Base-by-base conservation (phyloP, 2,329 filamentous ascomycete genomes). In the Shiraia sp. region DNA sequence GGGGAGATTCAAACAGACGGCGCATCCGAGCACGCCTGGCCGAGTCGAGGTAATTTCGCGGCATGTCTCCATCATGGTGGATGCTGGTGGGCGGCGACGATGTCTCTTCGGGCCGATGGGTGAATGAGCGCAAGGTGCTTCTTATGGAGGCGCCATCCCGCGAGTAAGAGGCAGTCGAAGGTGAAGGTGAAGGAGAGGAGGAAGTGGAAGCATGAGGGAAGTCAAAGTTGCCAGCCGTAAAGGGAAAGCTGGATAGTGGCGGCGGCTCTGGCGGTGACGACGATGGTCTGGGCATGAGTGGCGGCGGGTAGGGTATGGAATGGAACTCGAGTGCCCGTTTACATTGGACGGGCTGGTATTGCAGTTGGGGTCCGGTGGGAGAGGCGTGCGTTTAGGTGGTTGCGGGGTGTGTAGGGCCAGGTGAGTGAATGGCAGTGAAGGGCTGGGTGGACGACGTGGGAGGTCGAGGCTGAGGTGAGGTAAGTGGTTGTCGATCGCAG, bases 151-250 rank as follows among this genome's bases (percentile, higher is more conserved):
- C 31, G 3, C 42, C 27, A 12, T 17, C 29, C 8, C 34, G 31
- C 13, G 48, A 33, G 27, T 47, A 45, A 15, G 45, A 19, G n/a
- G 45, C 16, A 10, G 36, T 38, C 7, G 42, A 54, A 6, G 56
- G 47, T 5, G 65, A 62, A 6, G 59, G 44, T n/a, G 62, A 17
- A 10, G 36, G 40, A 6, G 42, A 54, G 6, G 56, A 46, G 4
- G 65, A 61, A 6, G 59, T 44, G 12, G 61, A 66, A 29, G 74
- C 73, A 31, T 72, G 70, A 15, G 75, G 74, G 38, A 69, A 69
- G 58, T 76, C 75, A 57, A 75, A 74, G 53, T 61, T 64, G 47
- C 69, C 71, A 25, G 63, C 63, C 25, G 64, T 64, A 53, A 63
- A 67, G 40, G 63, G 45, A 38, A 62, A 63, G 34, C 42, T 44